Evolutionary conservation across 768 basidiomycete genomes (phyloP).

Genomic region (Pleurotus citrinopileatus): DNA sequence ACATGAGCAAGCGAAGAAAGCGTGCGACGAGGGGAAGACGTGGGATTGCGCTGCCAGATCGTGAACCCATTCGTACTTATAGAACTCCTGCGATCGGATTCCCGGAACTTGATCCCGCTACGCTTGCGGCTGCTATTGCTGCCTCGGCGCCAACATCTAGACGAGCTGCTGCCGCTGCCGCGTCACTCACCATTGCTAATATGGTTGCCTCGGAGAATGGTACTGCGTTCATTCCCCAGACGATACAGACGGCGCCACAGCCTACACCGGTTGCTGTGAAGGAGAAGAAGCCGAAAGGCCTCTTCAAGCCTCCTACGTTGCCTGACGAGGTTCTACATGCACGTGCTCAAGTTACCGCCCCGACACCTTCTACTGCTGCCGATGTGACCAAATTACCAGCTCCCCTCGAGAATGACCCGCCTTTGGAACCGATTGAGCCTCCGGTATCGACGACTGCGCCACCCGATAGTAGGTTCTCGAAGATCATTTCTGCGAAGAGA

Average conservation of each 20-base stretch:
- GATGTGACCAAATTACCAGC: slow-evolving; percentile 56
- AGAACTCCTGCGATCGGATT: slow-evolving; percentile 87
- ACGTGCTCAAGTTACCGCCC: slow-evolving; percentile 56
- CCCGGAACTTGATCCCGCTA: slow-evolving; percentile 74
- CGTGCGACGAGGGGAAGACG: slow-evolving; percentile 79
- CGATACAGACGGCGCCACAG: slow-evolving; percentile 28
- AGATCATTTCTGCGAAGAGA: slow-evolving; percentile 54
- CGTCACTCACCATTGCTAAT: slow-evolving; percentile 81
- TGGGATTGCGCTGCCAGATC: slow-evolving; percentile 84
- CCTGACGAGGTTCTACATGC: slow-evolving; percentile 53
- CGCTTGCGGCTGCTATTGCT: slow-evolving; percentile 61
- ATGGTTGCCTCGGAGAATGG: slow-evolving; percentile 94
- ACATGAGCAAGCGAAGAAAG: slow-evolving; percentile 80
- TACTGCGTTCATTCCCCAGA: slow-evolving; percentile 51
- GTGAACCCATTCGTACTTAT: slow-evolving; percentile 89
- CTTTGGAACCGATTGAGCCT: slow-evolving; percentile 5
- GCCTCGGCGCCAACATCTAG: slow-evolving; percentile 68
- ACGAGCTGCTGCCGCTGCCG: slow-evolving; percentile 84
- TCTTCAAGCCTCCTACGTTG: slow-evolving; percentile 71
- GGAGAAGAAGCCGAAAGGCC: slow-evolving; percentile 66
- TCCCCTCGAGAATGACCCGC: slow-evolving; percentile 58
- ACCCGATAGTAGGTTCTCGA: slow-evolving; percentile 46
- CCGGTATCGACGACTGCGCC: slow-evolving; percentile 38
- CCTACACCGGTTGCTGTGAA: slow-evolving; percentile 43
- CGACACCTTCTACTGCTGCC: slow-evolving; percentile 66